Evolutionary conservation across 2,329 filamentous ascomycete species (phyloP).

Genomic region (Beauveria sp.): DNA sequence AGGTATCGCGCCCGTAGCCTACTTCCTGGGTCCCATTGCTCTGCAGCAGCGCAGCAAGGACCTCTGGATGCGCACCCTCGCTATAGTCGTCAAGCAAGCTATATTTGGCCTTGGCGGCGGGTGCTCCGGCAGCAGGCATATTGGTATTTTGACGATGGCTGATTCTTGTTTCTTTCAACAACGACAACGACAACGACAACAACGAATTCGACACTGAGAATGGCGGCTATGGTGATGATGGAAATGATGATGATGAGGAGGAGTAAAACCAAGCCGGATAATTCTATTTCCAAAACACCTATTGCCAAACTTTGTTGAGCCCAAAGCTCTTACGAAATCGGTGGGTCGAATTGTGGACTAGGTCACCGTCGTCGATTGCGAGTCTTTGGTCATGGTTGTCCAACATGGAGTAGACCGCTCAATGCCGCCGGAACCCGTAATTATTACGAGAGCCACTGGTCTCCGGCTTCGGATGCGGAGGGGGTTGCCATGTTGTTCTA

Average conservation of each 20-base stretch:
- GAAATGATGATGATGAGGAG: background rate
- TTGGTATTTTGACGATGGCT: background rate
- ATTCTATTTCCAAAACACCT: background rate
- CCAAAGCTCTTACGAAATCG: constrained; percentile 9
- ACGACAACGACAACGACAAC: background rate
- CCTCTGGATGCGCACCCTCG: constrained; percentile 42
- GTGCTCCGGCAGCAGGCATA: constrained; percentile 12
- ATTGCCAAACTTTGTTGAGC: background rate
- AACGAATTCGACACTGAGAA: background rate
- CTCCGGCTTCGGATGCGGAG: constrained; percentile 8
- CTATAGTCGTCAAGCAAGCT: constrained; percentile 45
- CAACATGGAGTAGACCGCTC: constrained; percentile 9
- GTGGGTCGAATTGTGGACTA: constrained; percentile 13
- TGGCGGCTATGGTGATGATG: background rate
- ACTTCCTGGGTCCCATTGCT: constrained; percentile 38
- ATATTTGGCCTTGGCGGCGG: constrained; percentile 22
- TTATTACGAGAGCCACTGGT: background rate
- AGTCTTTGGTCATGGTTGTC: background rate
- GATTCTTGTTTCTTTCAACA: background rate
- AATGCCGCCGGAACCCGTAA: constrained; percentile 11
- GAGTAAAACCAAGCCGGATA: background rate
- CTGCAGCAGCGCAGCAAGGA: constrained; percentile 34
- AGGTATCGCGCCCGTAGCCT: constrained; percentile 40
- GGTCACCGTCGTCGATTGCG: background rate
- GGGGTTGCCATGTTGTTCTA: background rate